phyloP scores from a whole-genome alignment of 2,329 filamentous ascomycete genomes.

The Lachnellula hyalina region DNA sequence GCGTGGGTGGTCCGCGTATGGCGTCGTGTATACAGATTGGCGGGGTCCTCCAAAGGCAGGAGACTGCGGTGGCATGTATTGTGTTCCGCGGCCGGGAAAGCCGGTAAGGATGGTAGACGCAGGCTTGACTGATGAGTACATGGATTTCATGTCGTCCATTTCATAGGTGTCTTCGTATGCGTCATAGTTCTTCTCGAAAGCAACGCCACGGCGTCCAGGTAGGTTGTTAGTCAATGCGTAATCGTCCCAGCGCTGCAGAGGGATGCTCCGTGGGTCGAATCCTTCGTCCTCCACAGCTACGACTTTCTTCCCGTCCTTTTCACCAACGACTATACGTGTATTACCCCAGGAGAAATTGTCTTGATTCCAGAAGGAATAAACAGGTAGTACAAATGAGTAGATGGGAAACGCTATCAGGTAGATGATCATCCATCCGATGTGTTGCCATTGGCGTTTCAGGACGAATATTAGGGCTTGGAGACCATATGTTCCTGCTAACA shows the following conservation, averaged over 20 bases:
- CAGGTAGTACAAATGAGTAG: conserved; percentile 81
- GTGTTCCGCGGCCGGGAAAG: conserved; percentile 57
- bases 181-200: conserved; percentile 59
- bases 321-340: conserved; percentile 92
- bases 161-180: conserved; percentile 79
- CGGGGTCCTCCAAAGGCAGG: conserved; percentile 58
- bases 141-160: conserved; percentile 96
- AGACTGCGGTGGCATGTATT: conserved; percentile 77
- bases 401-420: conserved; percentile 95
- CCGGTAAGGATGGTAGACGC: conserved; percentile 82
- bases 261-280: conserved; percentile 89
- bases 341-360: conserved; percentile 99
- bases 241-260: conserved; percentile 94
- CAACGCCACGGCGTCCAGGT: conserved; percentile 77
- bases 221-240: conserved; percentile 84
- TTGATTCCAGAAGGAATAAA: conserved; percentile 99
- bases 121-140: conserved; percentile 88
- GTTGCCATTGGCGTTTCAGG: conserved; percentile 95
- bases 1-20: conserved; percentile 50
- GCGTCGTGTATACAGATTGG: conserved; percentile 36
- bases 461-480: conserved; percentile 96
- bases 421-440: conserved; percentile 99
- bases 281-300: conserved; percentile 78
- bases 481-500: conserved; percentile 89
- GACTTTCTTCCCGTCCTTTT: conserved; percentile 87